Conservation (phyloP, 2,329 filamentous ascomycete species). For the Fusarium pseudograminearum region DNA sequence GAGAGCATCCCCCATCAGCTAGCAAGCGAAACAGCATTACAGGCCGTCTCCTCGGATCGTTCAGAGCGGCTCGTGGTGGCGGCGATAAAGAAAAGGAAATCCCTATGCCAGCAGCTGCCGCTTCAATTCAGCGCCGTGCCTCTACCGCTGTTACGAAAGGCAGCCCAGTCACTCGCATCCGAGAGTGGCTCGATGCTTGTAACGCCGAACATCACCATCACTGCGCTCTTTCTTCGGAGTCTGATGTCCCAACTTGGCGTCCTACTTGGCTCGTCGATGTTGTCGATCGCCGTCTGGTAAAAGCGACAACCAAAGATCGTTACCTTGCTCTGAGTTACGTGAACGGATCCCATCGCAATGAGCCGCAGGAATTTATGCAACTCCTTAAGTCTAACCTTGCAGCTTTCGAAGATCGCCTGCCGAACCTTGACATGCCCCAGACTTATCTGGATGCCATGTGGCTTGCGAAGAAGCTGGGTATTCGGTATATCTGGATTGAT, state of each 20-base stretch:
- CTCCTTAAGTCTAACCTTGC: slow-evolving; percentile 55
- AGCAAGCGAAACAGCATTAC: slow-evolving; percentile 58
- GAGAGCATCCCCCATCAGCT: slow-evolving; percentile 40
- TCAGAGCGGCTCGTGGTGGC: slow-evolving; percentile 50
- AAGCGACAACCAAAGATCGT: slow-evolving; percentile 54
- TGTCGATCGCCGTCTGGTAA: slow-evolving; percentile 55
- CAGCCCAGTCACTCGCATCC: slow-evolving; percentile 55
- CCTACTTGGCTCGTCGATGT: slow-evolving; percentile 58
- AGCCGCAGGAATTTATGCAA: slow-evolving; percentile 47
- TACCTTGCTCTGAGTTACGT: slow-evolving; percentile 63
- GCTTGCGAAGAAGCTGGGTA: slow-evolving; percentile 57
- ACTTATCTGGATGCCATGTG: slow-evolving; percentile 60
- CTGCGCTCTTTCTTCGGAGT: slow-evolving; percentile 50
- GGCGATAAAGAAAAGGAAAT: slow-evolving; percentile 45
- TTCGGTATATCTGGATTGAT: slow-evolving; percentile 62
- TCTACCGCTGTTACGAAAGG: slow-evolving; percentile 50
- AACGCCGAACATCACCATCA: slow-evolving; percentile 57
- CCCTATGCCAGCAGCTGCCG: slow-evolving; percentile 30
- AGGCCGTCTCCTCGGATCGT: slow-evolving; percentile 54
- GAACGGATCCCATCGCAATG: slow-evolving; percentile 52
- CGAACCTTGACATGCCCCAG: slow-evolving; percentile 55
- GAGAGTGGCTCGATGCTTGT: slow-evolving; percentile 59
- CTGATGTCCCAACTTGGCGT: slow-evolving; percentile 52
- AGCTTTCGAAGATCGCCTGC: slow-evolving; percentile 52
- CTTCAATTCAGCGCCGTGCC: slow-evolving; percentile 48